phyloP scores from a whole-genome alignment of 768 basidiomycete genomes.

The Hebeloma cylindrosporum region DNA sequence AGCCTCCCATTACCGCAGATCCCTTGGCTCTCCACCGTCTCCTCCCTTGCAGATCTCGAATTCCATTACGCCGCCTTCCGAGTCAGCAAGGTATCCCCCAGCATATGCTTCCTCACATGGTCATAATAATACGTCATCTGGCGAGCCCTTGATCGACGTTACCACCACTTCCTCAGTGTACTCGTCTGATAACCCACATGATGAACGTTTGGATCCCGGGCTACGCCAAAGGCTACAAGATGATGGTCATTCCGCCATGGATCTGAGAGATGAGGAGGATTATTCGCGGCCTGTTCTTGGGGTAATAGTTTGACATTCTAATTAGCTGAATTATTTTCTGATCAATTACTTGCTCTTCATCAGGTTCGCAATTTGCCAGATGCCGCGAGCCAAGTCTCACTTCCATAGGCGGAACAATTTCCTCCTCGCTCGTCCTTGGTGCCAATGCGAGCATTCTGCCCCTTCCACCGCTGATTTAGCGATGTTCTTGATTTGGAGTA shows the following conservation, averaged over 20 bases:
- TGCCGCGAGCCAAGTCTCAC: constrained; percentile 28
- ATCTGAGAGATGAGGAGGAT: constrained; percentile 52
- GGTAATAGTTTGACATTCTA: constrained; percentile 33
- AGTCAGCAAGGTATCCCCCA: constrained; percentile 10
- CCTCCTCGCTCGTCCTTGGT: constrained; percentile 1
- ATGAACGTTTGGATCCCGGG: constrained; percentile 47
- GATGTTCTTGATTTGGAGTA: too few species aligned
- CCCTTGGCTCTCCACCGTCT: too few species aligned
- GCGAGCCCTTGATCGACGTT: constrained; percentile 3
- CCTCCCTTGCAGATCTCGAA: neutral
- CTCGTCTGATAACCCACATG: constrained; percentile 31
- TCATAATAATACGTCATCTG: neutral
- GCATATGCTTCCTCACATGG: neutral
- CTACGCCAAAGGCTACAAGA: constrained; percentile 36
- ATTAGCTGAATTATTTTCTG: neutral
- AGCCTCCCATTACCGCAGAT: constrained; percentile 18
- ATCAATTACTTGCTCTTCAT: neutral
- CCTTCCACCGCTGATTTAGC: too few species aligned
- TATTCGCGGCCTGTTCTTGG: constrained; percentile 57
- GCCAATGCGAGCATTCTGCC: neutral
- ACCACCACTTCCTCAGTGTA: constrained; percentile 33
- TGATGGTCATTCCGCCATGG: constrained; percentile 29
- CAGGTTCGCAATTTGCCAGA: constrained; percentile 61
- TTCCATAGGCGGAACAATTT: neutral
- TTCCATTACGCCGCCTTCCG: constrained; percentile 4